Evolutionary conservation across 2,329 filamentous ascomycete genomes (phyloP).

Genomic region (Arachnopeziza araneosa): DNA sequence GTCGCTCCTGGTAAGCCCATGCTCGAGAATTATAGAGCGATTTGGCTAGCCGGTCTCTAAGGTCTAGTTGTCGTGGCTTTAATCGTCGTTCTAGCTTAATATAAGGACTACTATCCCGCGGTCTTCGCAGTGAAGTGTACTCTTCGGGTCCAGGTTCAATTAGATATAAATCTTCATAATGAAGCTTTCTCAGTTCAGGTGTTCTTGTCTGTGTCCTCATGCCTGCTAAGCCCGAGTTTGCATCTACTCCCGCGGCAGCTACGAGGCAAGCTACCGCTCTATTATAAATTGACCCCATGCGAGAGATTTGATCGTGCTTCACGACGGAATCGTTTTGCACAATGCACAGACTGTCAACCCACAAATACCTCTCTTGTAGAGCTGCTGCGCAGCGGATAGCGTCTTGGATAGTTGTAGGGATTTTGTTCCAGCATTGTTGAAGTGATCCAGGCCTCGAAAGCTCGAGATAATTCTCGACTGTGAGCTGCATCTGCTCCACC

Average conservation of each 20-base stretch:
- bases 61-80: not conserved
- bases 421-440: not conserved
- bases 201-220: not conserved
- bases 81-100: not conserved
- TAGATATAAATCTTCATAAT: not conserved
- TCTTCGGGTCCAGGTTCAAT: not conserved
- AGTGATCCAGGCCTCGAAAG: not conserved
- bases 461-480: not conserved
- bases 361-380: not conserved
- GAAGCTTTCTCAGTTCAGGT: not conserved
- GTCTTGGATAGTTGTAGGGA: not conserved
- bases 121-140: not conserved
- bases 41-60: not conserved
- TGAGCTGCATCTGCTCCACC: not conserved
- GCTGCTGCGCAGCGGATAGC: not conserved
- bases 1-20: conserved; percentile 1
- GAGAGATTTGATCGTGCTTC: not conserved
- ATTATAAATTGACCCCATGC: conserved; percentile 1
- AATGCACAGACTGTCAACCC: conserved; percentile 15
- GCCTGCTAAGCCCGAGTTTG: not conserved
- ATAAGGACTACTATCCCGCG: not conserved
- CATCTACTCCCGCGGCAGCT: not conserved
- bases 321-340: conserved; percentile 2
- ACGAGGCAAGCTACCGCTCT: not conserved
- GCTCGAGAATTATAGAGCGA: not conserved